Evolutionary conservation across 129 eudicot genomes (phyloP), one percentile per base, ranked within the genome.

Genomic region (Gnaphalium uliginosum): DNA sequence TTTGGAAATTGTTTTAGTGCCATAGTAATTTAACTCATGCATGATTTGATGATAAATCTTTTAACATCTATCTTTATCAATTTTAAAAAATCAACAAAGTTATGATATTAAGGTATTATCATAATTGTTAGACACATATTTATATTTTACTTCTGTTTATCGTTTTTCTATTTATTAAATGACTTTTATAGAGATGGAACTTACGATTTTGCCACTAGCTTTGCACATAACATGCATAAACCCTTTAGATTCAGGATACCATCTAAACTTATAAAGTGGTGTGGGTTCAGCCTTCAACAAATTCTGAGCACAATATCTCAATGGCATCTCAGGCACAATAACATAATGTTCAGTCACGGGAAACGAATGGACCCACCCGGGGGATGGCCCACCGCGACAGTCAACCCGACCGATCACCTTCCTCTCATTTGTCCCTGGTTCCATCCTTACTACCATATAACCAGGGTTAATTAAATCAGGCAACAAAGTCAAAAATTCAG

Each of bases 311-410:
- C 96, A 90, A 85, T 93, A 93, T 71, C 98, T 85, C 78, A 93
- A 83, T 14, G 98, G 91, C 98, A 93, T 93, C 81, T 93, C 98
- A 22, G 98, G 98, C 74, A 93, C 93, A 64, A 93, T 77, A 54
- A 93, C 82, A 50, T 90, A 93, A 79, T 90, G 88, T 65, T 93
- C 98, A 2, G 98, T 93, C 75, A 93, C 93, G 0, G 98, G 97
- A 65, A 93, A 93, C 9, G 98, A 93, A 81, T 93, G 98, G 64
- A 90, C 98, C 98, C 98, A 93, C 13, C 98, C 98, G 0, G 96
- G 89, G 0, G 96, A 63, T 0, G 99, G 97, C 35, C 99, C 97
- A 15, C 93, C 97, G 23, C 92, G 86, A 74, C 99, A 95, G 24
- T 79, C 75, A 32, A 91, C 93, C 81, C 99, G 75, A 0, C 99